Evolutionary conservation across 2,329 filamentous ascomycete genomes (phyloP), one percentile per base, ranked within the genome.

Genomic region (Xylaria arbuscula): DNA sequence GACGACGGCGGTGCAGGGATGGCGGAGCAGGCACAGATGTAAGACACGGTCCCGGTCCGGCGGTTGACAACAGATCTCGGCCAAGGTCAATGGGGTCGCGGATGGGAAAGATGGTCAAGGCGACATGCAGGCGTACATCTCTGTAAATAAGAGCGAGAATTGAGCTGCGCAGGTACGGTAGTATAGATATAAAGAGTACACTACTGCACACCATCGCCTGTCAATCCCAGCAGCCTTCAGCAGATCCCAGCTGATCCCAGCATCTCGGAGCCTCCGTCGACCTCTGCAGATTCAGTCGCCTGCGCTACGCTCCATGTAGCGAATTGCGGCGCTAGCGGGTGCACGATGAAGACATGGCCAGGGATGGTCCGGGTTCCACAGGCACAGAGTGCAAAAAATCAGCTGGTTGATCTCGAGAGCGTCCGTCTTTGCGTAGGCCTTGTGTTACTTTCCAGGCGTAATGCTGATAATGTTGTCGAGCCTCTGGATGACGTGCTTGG

Each of bases 251-350:
- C n/a, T 17, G n/a, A 68, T 59, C 62, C 57, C 61, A 60, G 53
- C 45, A 65, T 64, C 60, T 70, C 64, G 68, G 68, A 40, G 54
- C 60, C 51, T 54, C 68, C 68, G 68, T 65, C 34, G n/a, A 62
- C 28, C 28, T 28, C 3, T 2, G 28, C 28, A 28, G 28, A 28
- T 28, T 17, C 10, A 9, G 22, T 19, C 10, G 45, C 13, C 56
- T 58, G 55, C 3, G 47, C 19, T 42, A 57, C 32, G 11, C 36
- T 28, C 0, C 24, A 45, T 57, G 24, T n/a, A 34, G 5, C 13
- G 32, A 22, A 53, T 19, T 19, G 17, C 17, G n/a, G 24, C 38
- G 22, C 55, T 42, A 45, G 19, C 13, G 5, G 7, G 8, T 24
- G 55, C 38, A 15, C 13, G 38, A 55, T 24, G 36, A 55, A 13